Percentiles rank a stretch among this genome's conserved stretches.
Conservation (phyloP, 108 stramenopile species). For the Cylindrotheca closterium region DNA sequence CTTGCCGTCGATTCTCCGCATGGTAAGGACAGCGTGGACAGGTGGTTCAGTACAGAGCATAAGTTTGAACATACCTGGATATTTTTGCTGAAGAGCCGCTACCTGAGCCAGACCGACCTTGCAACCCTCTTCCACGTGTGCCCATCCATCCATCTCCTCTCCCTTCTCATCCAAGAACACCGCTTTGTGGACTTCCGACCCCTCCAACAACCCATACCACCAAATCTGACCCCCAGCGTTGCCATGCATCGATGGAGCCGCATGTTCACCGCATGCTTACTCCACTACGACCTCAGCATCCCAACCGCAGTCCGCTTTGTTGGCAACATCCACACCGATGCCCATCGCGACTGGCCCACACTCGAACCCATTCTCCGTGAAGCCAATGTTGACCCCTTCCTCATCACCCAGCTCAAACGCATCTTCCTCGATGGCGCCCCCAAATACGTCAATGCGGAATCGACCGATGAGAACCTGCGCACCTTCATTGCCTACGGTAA, state of each 20-base stretch:
- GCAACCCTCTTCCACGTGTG: background rate
- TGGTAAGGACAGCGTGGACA: background rate
- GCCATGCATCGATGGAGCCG: background rate
- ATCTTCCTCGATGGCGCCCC: conserved; percentile 6
- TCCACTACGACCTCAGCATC: background rate
- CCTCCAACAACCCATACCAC: background rate
- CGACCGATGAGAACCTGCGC: conserved; percentile 14
- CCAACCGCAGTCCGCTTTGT: background rate
- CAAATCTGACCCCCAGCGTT: background rate
- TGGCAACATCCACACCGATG: conserved; percentile 3
- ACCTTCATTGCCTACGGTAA: conserved; percentile 16
- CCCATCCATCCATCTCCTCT: background rate
- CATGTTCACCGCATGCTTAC: background rate
- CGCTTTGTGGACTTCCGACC: background rate
- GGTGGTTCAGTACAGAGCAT: background rate
- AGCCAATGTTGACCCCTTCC: background rate
- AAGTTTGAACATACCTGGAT: background rate
- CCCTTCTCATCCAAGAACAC: background rate
- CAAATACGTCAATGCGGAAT: background rate
- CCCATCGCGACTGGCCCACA: background rate
- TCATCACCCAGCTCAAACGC: conserved; percentile 1
- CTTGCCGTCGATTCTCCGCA: background rate
- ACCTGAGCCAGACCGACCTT: background rate
- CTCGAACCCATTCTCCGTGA: background rate
- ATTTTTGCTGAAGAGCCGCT: background rate